Conservation (phyloP, 345 rosid species). For the Conringia planisiliqua region DNA sequence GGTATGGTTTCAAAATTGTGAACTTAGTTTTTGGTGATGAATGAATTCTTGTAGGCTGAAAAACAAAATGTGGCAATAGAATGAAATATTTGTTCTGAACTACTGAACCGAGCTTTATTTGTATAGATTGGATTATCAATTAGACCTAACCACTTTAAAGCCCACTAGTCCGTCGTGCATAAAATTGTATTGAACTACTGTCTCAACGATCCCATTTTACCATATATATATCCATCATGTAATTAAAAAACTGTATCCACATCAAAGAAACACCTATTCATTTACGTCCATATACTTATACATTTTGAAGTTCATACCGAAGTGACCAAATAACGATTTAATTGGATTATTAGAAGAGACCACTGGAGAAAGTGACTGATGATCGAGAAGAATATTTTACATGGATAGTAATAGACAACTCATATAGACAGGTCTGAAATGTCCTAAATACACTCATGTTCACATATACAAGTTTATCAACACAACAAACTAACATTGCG, state of each 20-base stretch:
- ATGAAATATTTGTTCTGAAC: background rate
- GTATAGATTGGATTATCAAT: background rate
- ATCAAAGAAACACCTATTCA: background rate
- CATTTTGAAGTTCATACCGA: background rate
- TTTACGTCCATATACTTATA: background rate
- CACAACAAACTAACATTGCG: background rate
- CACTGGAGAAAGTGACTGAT: constrained; percentile 1
- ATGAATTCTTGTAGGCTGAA: no score
- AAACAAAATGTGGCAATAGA: no score
- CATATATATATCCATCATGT: background rate
- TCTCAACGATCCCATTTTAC: background rate
- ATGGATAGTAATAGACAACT: background rate
- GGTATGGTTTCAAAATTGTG: no score
- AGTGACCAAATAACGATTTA: background rate
- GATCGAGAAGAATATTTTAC: background rate
- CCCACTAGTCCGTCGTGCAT: background rate
- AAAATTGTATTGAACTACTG: background rate
- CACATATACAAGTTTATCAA: background rate
- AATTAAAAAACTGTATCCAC: background rate
- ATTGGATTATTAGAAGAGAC: no score
- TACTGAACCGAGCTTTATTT: background rate
- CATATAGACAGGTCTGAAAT: background rate
- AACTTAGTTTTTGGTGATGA: no score
- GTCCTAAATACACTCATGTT: background rate
- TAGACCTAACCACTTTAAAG: background rate